Evolutionary conservation across 495 filamentous ascomycete species (phyloP).

Genomic region (Annulohypoxylon maeteangense): DNA sequence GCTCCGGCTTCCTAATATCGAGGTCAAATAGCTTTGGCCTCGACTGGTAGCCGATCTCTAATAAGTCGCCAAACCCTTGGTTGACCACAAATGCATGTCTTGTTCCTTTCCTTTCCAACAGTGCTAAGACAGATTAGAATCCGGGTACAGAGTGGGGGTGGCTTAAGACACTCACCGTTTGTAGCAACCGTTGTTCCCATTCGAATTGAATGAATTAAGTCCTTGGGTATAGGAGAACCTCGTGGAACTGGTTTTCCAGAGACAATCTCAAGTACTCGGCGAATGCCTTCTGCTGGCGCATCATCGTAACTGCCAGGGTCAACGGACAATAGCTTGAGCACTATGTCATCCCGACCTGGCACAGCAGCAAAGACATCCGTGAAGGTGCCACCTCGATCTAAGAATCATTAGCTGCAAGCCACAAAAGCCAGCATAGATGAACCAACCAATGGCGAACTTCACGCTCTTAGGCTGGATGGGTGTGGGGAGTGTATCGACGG

Average conservation of each 20-base stretch:
- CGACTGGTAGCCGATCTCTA: constrained; percentile 88
- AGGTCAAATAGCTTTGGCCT: constrained; percentile 85
- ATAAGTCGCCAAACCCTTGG: constrained; percentile 90
- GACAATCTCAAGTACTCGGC: constrained; percentile 71
- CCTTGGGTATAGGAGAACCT: constrained; percentile 64
- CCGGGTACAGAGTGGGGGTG: not conserved
- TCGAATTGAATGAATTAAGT: constrained; percentile 78
- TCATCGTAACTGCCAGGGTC: constrained; percentile 89
- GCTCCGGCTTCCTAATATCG: constrained; percentile 79
- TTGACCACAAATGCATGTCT: constrained; percentile 91
- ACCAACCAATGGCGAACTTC: constrained; percentile 39
- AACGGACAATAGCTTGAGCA: constrained; percentile 88
- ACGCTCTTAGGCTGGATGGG: constrained; percentile 33
- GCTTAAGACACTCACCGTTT: constrained; percentile 60
- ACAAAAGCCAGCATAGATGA: not conserved
- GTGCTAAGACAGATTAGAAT: constrained; percentile 45
- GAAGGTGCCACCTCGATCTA: constrained; percentile 75
- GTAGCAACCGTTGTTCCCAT: constrained; percentile 93
- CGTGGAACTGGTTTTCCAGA: constrained; percentile 74
- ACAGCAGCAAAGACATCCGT: constrained; percentile 74
- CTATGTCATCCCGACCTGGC: constrained; percentile 70
- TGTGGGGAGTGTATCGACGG: constrained; percentile 21
- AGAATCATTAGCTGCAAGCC: constrained; percentile 13
- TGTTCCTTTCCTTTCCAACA: constrained; percentile 94
- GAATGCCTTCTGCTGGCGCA: constrained; percentile 91